Conservation (phyloP, 169 alveolate species). For the Theileria luwenshuni region DNA sequence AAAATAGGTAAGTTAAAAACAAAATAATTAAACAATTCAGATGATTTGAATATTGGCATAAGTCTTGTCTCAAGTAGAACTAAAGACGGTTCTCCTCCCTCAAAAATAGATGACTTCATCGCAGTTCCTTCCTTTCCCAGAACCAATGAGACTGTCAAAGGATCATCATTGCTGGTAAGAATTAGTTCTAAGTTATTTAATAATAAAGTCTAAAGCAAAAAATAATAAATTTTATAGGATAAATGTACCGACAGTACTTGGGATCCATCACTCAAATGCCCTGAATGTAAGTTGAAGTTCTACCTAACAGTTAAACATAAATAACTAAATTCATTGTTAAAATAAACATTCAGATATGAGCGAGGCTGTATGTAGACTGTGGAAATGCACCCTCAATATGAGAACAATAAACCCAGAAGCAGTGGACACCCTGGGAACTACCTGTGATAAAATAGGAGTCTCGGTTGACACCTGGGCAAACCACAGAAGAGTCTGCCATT, state of each 20-base stretch:
- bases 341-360: conserved; percentile 13
- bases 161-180: conserved; percentile 47
- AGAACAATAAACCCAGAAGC: conserved; percentile 46
- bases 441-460: conserved; percentile 61
- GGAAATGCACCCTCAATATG: conserved; percentile 47
- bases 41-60: conserved; percentile 38
- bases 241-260: conserved; percentile 53
- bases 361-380: conserved; percentile 5
- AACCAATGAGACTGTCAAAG: conserved; percentile 39
- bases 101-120: conserved; percentile 30
- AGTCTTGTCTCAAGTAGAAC: conserved; percentile 12
- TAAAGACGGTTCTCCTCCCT: conserved; percentile 55
- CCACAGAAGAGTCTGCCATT: conserved; percentile 42
- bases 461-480: conserved; percentile 44
- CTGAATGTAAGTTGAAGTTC: conserved; percentile 1
- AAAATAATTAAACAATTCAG: neutral
- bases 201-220: neutral
- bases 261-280: conserved; percentile 26
- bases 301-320: neutral
- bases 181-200: neutral
- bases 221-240: conserved; percentile 17
- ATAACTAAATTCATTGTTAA: neutral
- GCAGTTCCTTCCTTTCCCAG: conserved; percentile 63
- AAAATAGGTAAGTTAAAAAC: neutral
- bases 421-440: conserved; percentile 42